phyloP scores from a whole-genome alignment of 1,139 yeast genomes.

The Suhomyces wounanorum region DNA sequence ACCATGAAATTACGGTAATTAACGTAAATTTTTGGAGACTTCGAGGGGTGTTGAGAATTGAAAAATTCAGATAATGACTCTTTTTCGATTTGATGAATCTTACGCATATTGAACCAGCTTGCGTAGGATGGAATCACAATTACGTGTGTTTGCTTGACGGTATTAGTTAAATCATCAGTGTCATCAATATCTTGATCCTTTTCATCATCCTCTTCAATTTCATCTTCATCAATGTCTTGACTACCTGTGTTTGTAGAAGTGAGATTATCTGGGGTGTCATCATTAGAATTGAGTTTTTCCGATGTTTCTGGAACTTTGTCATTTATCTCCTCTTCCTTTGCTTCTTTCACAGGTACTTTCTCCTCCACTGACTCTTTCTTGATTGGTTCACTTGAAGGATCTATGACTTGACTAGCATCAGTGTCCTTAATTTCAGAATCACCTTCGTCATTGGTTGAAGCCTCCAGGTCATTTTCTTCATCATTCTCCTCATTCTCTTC shows the following conservation, averaged over 20 bases:
- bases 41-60: conserved; percentile 69
- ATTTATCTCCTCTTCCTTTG: not conserved
- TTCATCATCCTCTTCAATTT: conserved; percentile 1
- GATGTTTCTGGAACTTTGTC: not conserved
- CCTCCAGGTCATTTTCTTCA: conserved; percentile 8
- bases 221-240: not conserved
- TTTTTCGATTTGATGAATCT: conserved; percentile 61
- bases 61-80: conserved; percentile 92
- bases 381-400: not conserved
- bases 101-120: conserved; percentile 81
- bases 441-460: conserved; percentile 7
- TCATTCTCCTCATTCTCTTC: not conserved
- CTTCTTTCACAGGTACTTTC: not conserved
- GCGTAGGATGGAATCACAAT: conserved; percentile 94
- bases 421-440: conserved; percentile 2
- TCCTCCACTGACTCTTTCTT: conserved; percentile 1
- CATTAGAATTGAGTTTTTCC: not conserved
- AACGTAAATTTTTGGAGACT: conserved; percentile 84
- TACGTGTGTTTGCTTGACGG: conserved; percentile 70
- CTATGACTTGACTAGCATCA: not conserved
- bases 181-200: conserved; percentile 1
- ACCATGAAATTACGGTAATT: conserved; percentile 94
- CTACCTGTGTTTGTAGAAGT: not conserved
- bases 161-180: conserved; percentile 10
- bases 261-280: not conserved